Evolutionary conservation across 2,329 filamentous ascomycete genomes (phyloP), one percentile per base, ranked within the genome.

Genomic region (Plenodomus lindquistii): DNA sequence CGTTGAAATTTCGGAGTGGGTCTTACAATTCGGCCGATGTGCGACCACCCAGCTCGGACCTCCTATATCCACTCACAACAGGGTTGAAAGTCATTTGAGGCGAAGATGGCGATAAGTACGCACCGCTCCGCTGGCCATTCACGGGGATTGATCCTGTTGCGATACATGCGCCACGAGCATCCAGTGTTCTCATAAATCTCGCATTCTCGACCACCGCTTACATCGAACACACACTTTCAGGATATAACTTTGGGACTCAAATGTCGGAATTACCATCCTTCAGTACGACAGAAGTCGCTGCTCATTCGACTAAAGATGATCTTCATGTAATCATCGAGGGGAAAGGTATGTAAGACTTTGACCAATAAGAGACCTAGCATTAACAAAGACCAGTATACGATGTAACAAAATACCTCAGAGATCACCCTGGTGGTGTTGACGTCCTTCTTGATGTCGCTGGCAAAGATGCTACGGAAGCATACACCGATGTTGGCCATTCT

Each of bases 381-480:
- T 66, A 81, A 2, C 47, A 44, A 45, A 51, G 51, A 13, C 37
- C 52, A 68, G 83, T 86, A 2, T 86, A 84, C 59, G 73, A 86
- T 63, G 72, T 85, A 10, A 79, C 83, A 1, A 75, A 78, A 36
- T 86, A 85, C 54, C 52, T 82, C 1, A 69, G 79, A 24, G 83
- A 86, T 46, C 85, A 86, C 52, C 84, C 84, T 1, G 64, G 65
- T 11, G 76, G 76, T 13, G 62, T 63, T 19, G 75, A 76, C 7
- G 66, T 74, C 13, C 61, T 78, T 1, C 41, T 71, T 16, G 74
- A 78, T 21, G 60, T 71, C 24, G 76, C 73, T 21, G 76, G 76
- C n/a, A 63, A 62, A 27, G 76, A 78, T 52, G 75, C 73, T 1
- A 77, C 75, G 0, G 65, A 54, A 8, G 74, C 68, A 4, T 78